phyloP scores from a whole-genome alignment of 257 asterid genomes.

The Handroanthus guayacan region DNA sequence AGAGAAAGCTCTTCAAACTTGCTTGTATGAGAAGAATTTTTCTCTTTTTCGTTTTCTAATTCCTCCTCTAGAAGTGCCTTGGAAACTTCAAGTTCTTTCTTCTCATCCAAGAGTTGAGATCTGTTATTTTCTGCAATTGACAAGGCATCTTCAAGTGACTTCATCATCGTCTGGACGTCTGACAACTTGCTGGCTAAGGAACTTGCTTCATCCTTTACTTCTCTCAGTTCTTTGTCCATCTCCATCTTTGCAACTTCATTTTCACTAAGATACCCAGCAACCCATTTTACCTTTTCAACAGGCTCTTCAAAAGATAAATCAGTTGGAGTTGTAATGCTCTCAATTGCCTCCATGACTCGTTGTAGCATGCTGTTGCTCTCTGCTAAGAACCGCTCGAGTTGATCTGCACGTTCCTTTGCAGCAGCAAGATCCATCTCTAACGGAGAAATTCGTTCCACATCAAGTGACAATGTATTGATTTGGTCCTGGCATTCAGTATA shows the following conservation, averaged over 20 bases:
- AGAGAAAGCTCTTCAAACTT: constrained; percentile 64
- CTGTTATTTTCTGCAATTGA: constrained; percentile 58
- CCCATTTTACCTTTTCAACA: constrained; percentile 76
- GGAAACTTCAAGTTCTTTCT: constrained; percentile 66
- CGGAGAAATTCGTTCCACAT: constrained; percentile 59
- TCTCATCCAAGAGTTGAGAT: constrained; percentile 68
- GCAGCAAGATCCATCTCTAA: constrained; percentile 66
- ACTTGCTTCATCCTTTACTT: constrained; percentile 60
- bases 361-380: constrained; percentile 78
- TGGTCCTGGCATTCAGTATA: constrained; percentile 62
- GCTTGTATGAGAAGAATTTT: constrained; percentile 54
- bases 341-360: constrained; percentile 70
- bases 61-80: constrained; percentile 64
- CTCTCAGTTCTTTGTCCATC: constrained; percentile 65
- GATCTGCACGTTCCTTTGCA: constrained; percentile 58
- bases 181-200: constrained; percentile 55
- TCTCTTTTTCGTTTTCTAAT: constrained; percentile 63
- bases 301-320: constrained; percentile 65
- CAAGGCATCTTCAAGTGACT: constrained; percentile 67
- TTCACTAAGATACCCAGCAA: constrained; percentile 59
- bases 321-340: constrained; percentile 62
- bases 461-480: constrained; percentile 60
- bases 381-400: constrained; percentile 69
- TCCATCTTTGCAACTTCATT: constrained; percentile 54
- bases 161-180: constrained; percentile 52